Evolutionary conservation across 352 stramenopile species (phyloP), one percentile per base, ranked within the genome.

Genomic region (Globisporangium parvum): DNA sequence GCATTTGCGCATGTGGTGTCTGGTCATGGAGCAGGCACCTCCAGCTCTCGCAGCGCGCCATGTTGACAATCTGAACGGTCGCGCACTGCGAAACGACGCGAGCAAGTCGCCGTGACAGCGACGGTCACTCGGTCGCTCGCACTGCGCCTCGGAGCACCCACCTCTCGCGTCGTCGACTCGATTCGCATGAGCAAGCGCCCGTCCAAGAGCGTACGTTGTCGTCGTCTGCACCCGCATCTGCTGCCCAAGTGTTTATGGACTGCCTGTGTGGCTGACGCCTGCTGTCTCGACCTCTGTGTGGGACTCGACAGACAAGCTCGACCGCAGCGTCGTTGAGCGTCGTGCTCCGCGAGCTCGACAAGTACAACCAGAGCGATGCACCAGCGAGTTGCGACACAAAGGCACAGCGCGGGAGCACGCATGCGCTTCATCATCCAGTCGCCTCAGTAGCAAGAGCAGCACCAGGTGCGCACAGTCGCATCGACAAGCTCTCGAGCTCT

Each of bases 331-430:
- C 78, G 48, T 57, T 89, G 6, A 77, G 70, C 37, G 78, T 86
- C 23, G 65, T 88, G 24, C 67, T 78, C n/a, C 69, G 66, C 42
- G 77, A 77, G 28, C 66, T 91, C 28, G 68, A 81, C 61, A 78
- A 80, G 42, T 91, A 87, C 47, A 75, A 84, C 18, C 68, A 62
- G 54, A 58, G 66, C 81, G 21, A 62, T 64, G 2, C 59, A 40
- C 24, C 57, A 55, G 23, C 66, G 20, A 55, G 31, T 37, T 12
- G 31, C 9, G 31, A 37, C 31, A 6, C 31, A 37, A 37, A 37
- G 31, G 31, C 31, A 6, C 31, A 37, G 31, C 31, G 31, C 9
- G 31, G 31, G 31, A 37, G 31, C 31, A 12, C 31, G 1, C 31
- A 37, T 37, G 31, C 31, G 31, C 31, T 37, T 12, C 31, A 37